Evolutionary conservation across 1,284 basidiomycete genomes (phyloP), one percentile per base, ranked within the genome.

Genomic region (Volvariella volvacea): DNA sequence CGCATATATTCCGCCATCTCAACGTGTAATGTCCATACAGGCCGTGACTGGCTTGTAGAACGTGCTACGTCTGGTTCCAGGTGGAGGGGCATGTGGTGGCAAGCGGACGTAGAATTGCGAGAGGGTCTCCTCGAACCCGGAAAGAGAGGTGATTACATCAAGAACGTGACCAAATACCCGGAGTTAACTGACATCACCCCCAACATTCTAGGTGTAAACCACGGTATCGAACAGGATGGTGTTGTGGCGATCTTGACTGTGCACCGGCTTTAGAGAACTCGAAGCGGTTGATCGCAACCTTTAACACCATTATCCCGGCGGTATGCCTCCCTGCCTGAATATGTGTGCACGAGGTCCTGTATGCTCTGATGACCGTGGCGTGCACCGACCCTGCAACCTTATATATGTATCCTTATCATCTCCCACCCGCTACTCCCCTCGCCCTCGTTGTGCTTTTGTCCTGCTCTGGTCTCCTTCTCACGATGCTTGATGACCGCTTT

Each of bases 141-240:
- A 7, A 75, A 65, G 44, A 64, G 75, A 62, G 83, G 86, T 83
- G 15, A 43, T 68, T 57, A 28, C 45, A 33, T 46, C 43, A 14
- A 7, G 12, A 6, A 28, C 39, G 22, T 33, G 20, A n/a, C 15
- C 16, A 10, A 6, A n/a, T 36, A 31, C 4, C 0, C 14, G 12
- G 36, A 22, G 9, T 38, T 12, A 21, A 30, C 8, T 39, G 21
- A 42, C 16, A 34, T 44, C 32, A 22, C 8, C 20, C 3, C 17
- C 28, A 28, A 36, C n/a, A n/a, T 45, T 39, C 0, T 53, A 87
- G 86, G 82, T 43, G 71, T 90, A 30, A 90, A 90, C 55, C 88
- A 90, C 54, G 78, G 70, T 36, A 90, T 90, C 41, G 67, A 74
- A 3, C 84, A 88, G 58, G 88, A 90, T 55, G 88, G 88, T 4